Evolutionary conservation across 1,139 yeast genomes (phyloP), one percentile per base, ranked within the genome.

Genomic region (Geotrichum siamense): DNA sequence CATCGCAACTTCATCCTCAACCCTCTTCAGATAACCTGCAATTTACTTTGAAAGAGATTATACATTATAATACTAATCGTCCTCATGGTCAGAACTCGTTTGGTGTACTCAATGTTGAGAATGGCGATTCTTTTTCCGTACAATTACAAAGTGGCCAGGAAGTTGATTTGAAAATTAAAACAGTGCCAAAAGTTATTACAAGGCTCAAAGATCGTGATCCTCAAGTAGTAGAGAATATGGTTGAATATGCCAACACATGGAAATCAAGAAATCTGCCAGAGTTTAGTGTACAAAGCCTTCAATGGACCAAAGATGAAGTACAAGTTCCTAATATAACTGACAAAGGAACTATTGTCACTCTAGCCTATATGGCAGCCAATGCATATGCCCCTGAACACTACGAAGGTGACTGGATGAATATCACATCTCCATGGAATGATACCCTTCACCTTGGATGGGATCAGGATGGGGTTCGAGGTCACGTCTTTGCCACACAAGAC

Each of bases 401-500:
- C 31, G 75, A 78, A 30, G 94, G 89, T 45, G 94, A 86, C 60
- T 91, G 98, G 98, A 68, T 82, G 37, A 94, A 89, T 55, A 79
- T 89, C 4, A 79, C 79, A 1, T 73, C 69, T 19, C 74, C 75
- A 0, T 82, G 84, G 82, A 60, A 54, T 42, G 61, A 53, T 48
- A 45, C 51, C 2, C 31, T 51, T 15, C 67, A 67, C 2, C 82
- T 81, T 60, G 97, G 98, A 1, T 93, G 98, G 98, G 76, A 76
- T 48, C 79, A 72, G 13, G 78, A 76, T 49, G 97, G 96, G 0
- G 65, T 91, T 3, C 69, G 98, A 34, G 98, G 98, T 2, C 96
- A 91, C 59, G 79, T 93, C 1, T 91, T 91, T 64, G 80, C 78
- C 12, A 78, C 81, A 53, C 73, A 72, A 12, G 77, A 74, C 48